Base-by-base conservation (phyloP, 2,329 filamentous ascomycete species). In the Fonsecaea nubica region DNA sequence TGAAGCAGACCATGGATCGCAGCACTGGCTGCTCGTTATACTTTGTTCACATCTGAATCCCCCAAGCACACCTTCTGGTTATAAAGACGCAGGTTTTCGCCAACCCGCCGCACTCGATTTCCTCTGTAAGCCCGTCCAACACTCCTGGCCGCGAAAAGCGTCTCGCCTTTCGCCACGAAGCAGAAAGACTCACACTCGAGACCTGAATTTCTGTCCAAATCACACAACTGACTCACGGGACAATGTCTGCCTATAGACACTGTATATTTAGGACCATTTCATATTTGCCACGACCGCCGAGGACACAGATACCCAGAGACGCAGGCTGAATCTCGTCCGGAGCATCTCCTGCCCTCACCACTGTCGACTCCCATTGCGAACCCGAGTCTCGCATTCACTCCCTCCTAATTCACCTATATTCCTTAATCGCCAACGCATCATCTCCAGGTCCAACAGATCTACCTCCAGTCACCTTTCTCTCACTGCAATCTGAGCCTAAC, bases 171-270 rank as follows among this genome's bases (percentile, higher is more conserved):
- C 25, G 64, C 62, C 58, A 67, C 58, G 58, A 50, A 25, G 50
- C 32, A 53, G 40, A 48, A 21, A 62, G 61, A 67, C 64, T 63
- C 64, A 64, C 57, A 58, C 48, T 63, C 52, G 54, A 59, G 42
- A 62, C 52, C 62, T 58, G 35, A 58, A 54, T 21, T 7, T 15
- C 42, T 45, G 32, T 60, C 36, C 45, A 38, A 35, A 56, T 45
- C 52, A 42, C 18, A 7, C 59, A 61, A 66, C 68, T 70, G 65
- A 70, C 65, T 66, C 65, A 65, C 62, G n/a, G 54, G 30, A 52
- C 54, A 32, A 70, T 70, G 68, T 57, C 63, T 68, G 48, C 63
- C 63, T 70, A 61, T 52, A 70, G 68, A 64, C 59, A 55, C 52
- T 59, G 38, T 66, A 54, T 58, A 21, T 61, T 52, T 66, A 59